Evolutionary conservation across 1,284 basidiomycete species (phyloP).

Genomic region (Phlebopus sp.): DNA sequence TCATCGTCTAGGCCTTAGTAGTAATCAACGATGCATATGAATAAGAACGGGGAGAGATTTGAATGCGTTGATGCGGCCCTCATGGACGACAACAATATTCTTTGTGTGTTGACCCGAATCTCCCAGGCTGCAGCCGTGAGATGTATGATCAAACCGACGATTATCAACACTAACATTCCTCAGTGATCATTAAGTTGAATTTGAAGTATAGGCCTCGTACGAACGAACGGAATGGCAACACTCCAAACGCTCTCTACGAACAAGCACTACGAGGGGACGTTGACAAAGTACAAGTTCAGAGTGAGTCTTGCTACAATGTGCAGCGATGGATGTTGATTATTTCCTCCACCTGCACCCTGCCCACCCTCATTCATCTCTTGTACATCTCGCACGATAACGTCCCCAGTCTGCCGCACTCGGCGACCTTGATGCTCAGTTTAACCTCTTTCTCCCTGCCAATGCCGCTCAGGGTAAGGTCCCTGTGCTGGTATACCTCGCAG

Average conservation of each 20-base stretch:
- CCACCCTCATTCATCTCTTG: too few relatives aligned
- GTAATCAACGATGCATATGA: neutral
- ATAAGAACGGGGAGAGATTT: too few relatives aligned
- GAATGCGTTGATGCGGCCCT: too few relatives aligned
- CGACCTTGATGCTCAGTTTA: conserved; percentile 80
- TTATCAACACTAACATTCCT: neutral
- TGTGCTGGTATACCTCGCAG: conserved; percentile 87
- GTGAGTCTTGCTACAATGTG: conserved; percentile 34
- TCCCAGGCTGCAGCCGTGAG: neutral
- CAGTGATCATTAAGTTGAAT: too few relatives aligned
- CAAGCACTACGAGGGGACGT: conserved; percentile 75
- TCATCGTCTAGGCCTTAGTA: neutral
- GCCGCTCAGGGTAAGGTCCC: conserved; percentile 65
- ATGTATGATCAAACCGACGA: neutral
- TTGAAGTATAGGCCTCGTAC: too few relatives aligned
- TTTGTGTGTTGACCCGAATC: too few relatives aligned
- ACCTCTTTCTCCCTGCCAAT: conserved; percentile 82
- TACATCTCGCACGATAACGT: too few relatives aligned
- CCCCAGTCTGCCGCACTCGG: conserved; percentile 70
- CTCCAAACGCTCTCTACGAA: conserved; percentile 52
- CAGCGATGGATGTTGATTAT: neutral
- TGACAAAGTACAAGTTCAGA: conserved; percentile 88
- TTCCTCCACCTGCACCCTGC: neutral
- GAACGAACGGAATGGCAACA: conserved; percentile 15
- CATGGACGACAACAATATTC: too few relatives aligned